Percentiles rank a stretch among this genome's conserved stretches.
Evolutionary conservation across 129 eudicot genomes (phyloP).

Genomic region (Mikania micrantha): DNA sequence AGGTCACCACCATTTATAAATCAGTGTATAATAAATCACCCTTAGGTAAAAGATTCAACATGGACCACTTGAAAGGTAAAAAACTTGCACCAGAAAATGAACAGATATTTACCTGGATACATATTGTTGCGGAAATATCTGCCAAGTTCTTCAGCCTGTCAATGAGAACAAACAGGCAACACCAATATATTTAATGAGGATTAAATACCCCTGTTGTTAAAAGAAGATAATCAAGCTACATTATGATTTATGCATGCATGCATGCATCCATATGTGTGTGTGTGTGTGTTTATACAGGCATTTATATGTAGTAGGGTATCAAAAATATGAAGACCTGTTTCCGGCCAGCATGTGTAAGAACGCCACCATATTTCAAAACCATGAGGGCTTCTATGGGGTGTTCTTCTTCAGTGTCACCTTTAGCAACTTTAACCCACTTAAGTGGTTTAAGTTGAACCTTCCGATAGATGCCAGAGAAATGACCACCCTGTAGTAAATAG

Average conservation of each 20-base stretch:
- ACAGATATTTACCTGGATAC: slow-evolving; percentile 70
- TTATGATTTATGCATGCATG: neutral
- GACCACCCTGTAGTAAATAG: slow-evolving; percentile 80
- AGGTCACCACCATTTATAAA: neutral
- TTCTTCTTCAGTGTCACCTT: slow-evolving; percentile 90
- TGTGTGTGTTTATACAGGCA: neutral
- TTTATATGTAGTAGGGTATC: neutral
- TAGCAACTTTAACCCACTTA: slow-evolving; percentile 87
- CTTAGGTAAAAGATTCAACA: neutral
- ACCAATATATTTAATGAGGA: neutral
- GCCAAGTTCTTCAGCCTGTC: slow-evolving; percentile 98
- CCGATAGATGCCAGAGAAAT: slow-evolving; percentile 95
- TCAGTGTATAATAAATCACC: neutral
- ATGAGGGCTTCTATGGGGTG: slow-evolving; percentile 86
- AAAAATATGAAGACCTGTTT: slow-evolving; percentile 57
- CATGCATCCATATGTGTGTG: neutral
- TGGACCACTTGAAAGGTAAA: slow-evolving; percentile 1
- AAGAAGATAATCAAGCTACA: slow-evolving; percentile 1
- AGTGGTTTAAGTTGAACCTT: slow-evolving; percentile 96
- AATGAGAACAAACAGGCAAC: slow-evolving; percentile 11
- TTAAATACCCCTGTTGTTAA: neutral
- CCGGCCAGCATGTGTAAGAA: slow-evolving; percentile 98
- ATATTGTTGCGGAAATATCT: slow-evolving; percentile 92
- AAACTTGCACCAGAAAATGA: neutral
- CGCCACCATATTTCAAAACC: slow-evolving; percentile 98